Evolutionary conservation across 169 alveolate species (phyloP).

Genomic region (Amoebophrya sp.): DNA sequence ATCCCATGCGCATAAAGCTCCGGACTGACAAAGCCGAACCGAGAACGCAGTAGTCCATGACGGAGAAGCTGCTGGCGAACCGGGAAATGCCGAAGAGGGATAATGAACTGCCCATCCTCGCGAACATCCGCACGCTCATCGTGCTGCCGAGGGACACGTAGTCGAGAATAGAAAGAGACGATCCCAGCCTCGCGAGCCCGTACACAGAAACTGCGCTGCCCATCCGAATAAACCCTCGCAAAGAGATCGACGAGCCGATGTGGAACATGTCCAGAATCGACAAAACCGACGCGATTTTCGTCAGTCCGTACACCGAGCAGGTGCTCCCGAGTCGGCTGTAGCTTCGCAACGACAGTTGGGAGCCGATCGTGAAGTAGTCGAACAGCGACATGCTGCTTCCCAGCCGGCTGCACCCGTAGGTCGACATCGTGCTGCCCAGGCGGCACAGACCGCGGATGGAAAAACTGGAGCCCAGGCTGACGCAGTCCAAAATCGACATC

Average conservation of each 20-base stretch:
- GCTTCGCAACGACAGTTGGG: conserved; percentile 10
- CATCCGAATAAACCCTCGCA: background rate
- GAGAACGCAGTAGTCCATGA: background rate
- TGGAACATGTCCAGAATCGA: conserved; percentile 28
- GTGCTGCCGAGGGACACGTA: background rate
- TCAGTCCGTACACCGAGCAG: background rate
- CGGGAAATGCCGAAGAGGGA: background rate
- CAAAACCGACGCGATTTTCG: background rate
- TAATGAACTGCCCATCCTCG: background rate
- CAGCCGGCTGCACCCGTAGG: background rate
- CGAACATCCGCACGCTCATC: background rate
- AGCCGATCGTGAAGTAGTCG: conserved; percentile 17
- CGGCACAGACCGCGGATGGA: background rate
- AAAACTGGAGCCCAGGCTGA: background rate
- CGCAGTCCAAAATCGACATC: background rate
- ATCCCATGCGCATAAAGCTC: background rate
- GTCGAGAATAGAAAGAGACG: background rate
- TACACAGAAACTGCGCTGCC: background rate
- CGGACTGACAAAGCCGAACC: background rate
- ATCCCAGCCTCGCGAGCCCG: conserved; percentile 6
- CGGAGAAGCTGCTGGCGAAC: background rate
- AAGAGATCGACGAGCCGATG: conserved; percentile 19
- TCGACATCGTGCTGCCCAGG: background rate
- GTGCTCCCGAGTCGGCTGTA: conserved; percentile 18
- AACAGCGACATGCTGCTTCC: background rate